Base-by-base conservation (phyloP, 1,284 basidiomycete species). In the Microstroma glucosiphilum region DNA sequence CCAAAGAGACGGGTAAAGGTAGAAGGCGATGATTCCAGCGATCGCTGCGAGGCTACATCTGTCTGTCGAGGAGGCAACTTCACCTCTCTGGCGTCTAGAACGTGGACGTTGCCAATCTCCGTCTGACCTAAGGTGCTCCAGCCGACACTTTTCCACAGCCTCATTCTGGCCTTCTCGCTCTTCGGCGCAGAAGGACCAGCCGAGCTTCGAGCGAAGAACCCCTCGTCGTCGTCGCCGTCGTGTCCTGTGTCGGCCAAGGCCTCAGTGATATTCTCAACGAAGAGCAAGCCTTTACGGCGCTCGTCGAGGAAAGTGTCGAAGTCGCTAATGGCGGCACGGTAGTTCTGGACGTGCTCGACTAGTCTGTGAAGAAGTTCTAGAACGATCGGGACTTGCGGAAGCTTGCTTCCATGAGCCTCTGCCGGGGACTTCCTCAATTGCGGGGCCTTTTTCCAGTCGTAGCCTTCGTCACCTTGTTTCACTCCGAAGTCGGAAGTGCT, bases 261-360 rank as follows among this genome's bases (percentile, higher is more conserved):
- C 73, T 96, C 94, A 19, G 88, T 90, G 40, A 96, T 81, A 75
- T 94, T 93, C 80, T 96, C 93, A 1, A 89, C 89, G 79, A 94
- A 96, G 25, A 96, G 82, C 19, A 98, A 82, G 1, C 93, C 92
- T 75, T 89, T 88, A 42, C 94, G 84, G 30, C 94, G 86, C 80
- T 97, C 92, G 1, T 86, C 80, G 1, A 98, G 84, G 71, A 87
- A 89, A 69, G 84, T 84, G 80, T 96, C 92, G 78, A 98, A 96
- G 56, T 88, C 83, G 15, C 87, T 84, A 19, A 93, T 85, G 17
- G 84, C 80, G 58, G 85, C 83, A 17, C 90, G 86, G 78, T 92
- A 92, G 25, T 65, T 60, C 71, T 89, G 88, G 2, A 92, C 83
- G 72, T 92, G 75, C 40, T 58, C 56, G 7, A 63, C 70, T 26